Percentiles rank a stretch among this genome's conserved stretches.
These are phyloP conservation scores for Myriosclerotinia curreyana DNA, from an alignment of 2,329 filamentous ascomycete genomes.

Conservation along the genomic window DNA sequence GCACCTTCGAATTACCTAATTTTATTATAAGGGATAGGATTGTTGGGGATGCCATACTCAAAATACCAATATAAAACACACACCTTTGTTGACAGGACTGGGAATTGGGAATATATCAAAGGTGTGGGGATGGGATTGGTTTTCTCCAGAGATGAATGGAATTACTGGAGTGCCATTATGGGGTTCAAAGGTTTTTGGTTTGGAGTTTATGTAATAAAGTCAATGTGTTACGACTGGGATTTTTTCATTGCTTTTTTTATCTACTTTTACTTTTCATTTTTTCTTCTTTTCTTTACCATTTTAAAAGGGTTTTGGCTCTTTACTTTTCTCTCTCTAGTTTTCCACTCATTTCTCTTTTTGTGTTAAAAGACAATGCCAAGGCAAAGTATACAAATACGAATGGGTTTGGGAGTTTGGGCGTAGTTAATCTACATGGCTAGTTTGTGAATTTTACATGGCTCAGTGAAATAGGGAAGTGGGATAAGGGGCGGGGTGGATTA, in stretches of 20 bases:
- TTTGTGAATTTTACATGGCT: conserved; percentile 10
- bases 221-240: conserved; percentile 27
- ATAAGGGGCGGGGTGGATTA: not conserved
- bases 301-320: not conserved
- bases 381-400: conserved; percentile 7
- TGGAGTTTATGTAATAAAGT: conserved; percentile 29
- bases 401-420: not conserved
- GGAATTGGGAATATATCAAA: conserved; percentile 20
- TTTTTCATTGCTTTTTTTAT: conserved; percentile 10
- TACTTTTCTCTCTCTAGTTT: not conserved
- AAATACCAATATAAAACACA: conserved; percentile 16
- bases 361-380: not conserved
- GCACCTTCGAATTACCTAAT: conserved; percentile 85
- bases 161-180: conserved; percentile 21
- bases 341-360: not conserved
- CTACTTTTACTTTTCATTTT: conserved; percentile 11
- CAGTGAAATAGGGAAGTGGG: not conserved
- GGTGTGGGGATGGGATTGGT: conserved; percentile 22
- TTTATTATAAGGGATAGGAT: conserved; percentile 54
- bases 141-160: conserved; percentile 24
- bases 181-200: conserved; percentile 17
- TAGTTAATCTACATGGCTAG: not conserved
- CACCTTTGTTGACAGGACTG: conserved; percentile 17
- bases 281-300: not conserved
- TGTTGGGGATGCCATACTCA: not conserved